Conservation (phyloP, 192 early-diverging fungal species). For the Coemansia sp. region DNA sequence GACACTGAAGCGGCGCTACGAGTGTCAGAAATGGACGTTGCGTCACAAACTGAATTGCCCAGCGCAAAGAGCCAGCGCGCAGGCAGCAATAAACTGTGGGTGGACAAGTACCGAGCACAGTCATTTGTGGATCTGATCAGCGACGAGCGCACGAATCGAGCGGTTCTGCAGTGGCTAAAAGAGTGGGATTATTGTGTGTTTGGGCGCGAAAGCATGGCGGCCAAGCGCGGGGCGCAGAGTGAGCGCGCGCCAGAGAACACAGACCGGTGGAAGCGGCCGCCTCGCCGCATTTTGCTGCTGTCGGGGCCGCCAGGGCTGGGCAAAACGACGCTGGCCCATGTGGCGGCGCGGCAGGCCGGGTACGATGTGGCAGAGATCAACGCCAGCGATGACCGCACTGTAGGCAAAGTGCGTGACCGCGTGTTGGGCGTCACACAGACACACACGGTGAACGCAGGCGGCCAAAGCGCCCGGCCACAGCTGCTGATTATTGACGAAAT, state of each 20-base stretch:
- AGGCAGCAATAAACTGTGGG: slow-evolving; percentile 63
- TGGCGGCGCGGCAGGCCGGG: slow-evolving; percentile 84
- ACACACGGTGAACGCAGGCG: slow-evolving; percentile 56
- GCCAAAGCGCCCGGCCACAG: slow-evolving; percentile 66
- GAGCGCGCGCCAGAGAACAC: not conserved
- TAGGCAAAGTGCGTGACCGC: slow-evolving; percentile 67
- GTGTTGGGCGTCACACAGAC: slow-evolving; percentile 77
- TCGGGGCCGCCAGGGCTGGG: slow-evolving; percentile 92
- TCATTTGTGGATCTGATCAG: slow-evolving; percentile 85
- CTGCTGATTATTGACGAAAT: slow-evolving; percentile 94
- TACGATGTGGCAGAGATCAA: slow-evolving; percentile 94
- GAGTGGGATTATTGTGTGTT: slow-evolving; percentile 98
- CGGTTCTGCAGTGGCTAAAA: slow-evolving; percentile 91
- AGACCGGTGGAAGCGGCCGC: slow-evolving; percentile 49
- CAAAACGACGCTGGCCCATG: slow-evolving; percentile 96
- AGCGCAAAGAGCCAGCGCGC: not conserved
- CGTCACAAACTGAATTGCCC: not conserved
- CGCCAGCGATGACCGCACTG: slow-evolving; percentile 96
- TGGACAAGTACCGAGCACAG: slow-evolving; percentile 86
- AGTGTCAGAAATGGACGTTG: slow-evolving; percentile 14
- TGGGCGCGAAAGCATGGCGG: slow-evolving; percentile 36
- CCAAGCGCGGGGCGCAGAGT: slow-evolving; percentile 14
- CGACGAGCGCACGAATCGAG: slow-evolving; percentile 87
- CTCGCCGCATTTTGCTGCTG: slow-evolving; percentile 64
- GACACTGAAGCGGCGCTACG: slow-evolving; percentile 12